Percentiles rank a stretch among this genome's conserved stretches.
These are phyloP conservation scores for Aspergillus affinis DNA, from an alignment of 495 filamentous ascomycete species.

Conservation along the genomic window DNA sequence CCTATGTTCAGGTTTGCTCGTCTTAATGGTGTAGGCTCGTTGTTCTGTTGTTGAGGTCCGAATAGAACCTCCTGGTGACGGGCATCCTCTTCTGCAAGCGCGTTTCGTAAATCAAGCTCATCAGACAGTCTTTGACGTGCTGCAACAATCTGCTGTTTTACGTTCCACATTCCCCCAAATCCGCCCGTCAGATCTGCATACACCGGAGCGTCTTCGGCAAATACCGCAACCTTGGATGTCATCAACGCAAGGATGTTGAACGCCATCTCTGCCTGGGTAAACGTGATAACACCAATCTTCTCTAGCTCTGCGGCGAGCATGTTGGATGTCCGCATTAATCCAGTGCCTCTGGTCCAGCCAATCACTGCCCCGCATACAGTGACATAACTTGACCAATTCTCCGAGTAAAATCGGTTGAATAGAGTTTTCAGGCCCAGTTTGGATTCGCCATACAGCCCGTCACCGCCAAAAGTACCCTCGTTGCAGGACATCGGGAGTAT, in stretches of 20 bases:
- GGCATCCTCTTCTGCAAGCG: constrained; percentile 17
- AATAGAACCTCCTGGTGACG: constrained; percentile 24
- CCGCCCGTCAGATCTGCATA: constrained; percentile 30
- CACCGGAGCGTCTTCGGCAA: constrained; percentile 48
- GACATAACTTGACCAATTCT: constrained; percentile 94
- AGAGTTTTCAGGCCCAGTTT: constrained; percentile 95
- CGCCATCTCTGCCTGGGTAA: constrained; percentile 99
- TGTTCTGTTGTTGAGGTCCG: constrained; percentile 74
- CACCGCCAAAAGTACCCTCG: constrained; percentile 96
- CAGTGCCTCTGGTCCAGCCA: constrained; percentile 97
- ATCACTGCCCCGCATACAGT: constrained; percentile 98
- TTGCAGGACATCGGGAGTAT: constrained; percentile 95
- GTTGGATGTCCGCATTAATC: constrained; percentile 97
- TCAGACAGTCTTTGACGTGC: constrained; percentile 76
- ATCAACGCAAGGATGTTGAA: constrained; percentile 97
- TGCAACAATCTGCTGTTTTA: constrained; percentile 43
- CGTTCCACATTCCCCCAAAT: constrained; percentile 19
- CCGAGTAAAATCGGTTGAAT: constrained; percentile 97
- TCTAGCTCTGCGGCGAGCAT: constrained; percentile 94
- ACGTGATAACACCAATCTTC: constrained; percentile 91
- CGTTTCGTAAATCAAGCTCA: constrained; percentile 58
- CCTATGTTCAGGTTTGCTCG: constrained; percentile 90
- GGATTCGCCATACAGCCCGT: constrained; percentile 96
- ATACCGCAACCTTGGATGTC: constrained; percentile 89
- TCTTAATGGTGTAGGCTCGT: constrained; percentile 45